A percentile compares a stretch with the other conserved stretches of the same genome.
Conservation (phyloP, 257 asterid genomes). For the Handroanthus guayacan region DNA sequence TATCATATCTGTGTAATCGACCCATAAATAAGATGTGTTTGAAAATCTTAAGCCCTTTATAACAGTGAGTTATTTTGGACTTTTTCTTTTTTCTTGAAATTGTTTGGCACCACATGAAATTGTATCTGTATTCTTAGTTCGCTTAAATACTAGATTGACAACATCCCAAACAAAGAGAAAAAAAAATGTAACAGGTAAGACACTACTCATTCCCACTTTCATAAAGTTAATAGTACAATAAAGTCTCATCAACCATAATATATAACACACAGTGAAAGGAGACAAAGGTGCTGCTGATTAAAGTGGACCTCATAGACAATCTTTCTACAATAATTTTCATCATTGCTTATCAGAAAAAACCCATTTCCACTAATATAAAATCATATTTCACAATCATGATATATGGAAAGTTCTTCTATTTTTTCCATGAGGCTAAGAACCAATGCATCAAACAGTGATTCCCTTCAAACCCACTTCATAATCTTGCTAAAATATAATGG, state of each 20-base stretch:
- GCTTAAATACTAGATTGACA: constrained; percentile 29
- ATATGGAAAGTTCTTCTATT: constrained; percentile 19
- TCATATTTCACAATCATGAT: constrained; percentile 44
- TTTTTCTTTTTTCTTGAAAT: constrained; percentile 1
- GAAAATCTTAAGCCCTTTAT: neutral
- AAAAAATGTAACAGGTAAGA: constrained; percentile 36
- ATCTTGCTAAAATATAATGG: constrained; percentile 24
- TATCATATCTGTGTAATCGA: neutral
- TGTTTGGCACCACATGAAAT: neutral
- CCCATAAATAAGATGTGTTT: neutral
- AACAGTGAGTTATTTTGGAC: neutral
- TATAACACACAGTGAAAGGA: constrained; percentile 40
- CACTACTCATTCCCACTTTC: constrained; percentile 43
- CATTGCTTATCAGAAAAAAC: constrained; percentile 56
- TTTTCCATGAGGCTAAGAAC: constrained; percentile 41
- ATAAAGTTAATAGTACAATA: constrained; percentile 36
- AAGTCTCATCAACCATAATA: constrained; percentile 34
- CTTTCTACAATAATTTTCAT: constrained; percentile 56
- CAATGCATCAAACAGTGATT: constrained; percentile 33
- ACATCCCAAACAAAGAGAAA: constrained; percentile 23
- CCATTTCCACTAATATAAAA: constrained; percentile 10
- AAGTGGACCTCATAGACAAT: constrained; percentile 54
- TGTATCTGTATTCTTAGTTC: constrained; percentile 17
- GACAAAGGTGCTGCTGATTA: constrained; percentile 55
- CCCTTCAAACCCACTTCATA: constrained; percentile 26